Evolutionary conservation across 345 rosid genomes (phyloP).

Genomic region (Reutealis trisperma): DNA sequence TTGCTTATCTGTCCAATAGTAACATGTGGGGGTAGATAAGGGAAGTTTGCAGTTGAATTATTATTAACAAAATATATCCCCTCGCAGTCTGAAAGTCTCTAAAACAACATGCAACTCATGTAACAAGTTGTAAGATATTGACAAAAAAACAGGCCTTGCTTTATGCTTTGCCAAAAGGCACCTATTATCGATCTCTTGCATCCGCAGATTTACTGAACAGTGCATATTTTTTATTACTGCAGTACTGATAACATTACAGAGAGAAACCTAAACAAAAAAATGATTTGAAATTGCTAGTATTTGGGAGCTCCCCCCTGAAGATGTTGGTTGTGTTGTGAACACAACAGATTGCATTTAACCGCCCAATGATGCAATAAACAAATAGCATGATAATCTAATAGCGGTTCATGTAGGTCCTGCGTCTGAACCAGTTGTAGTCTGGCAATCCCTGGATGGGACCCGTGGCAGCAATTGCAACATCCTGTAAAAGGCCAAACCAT

Average conservation of each 20-base stretch:
- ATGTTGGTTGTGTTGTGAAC: constrained; percentile 19
- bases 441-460: constrained; percentile 91
- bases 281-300: constrained; percentile 21
- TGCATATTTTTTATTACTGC: constrained; percentile 30
- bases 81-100: not conserved
- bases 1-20: not conserved
- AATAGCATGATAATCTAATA: constrained; percentile 43
- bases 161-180: not conserved
- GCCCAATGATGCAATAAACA: not conserved
- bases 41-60: not conserved
- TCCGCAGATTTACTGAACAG: constrained; percentile 22
- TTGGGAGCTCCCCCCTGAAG: constrained; percentile 12
- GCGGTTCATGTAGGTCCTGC: constrained; percentile 96
- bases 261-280: constrained; percentile 10
- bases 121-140: not conserved
- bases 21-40: not conserved
- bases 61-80: not conserved
- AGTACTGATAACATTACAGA: constrained; percentile 27
- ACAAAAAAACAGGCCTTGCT: not conserved
- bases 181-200: not conserved
- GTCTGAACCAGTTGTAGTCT: constrained; percentile 98
- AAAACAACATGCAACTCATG: not conserved
- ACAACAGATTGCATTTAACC: constrained; percentile 20
- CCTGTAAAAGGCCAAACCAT: constrained; percentile 43
- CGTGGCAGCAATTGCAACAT: constrained; percentile 90